Percentiles rank a stretch among this genome's conserved stretches.
phyloP scores from a whole-genome alignment of 225 moss, liverwort and hornwort species.

The Neckera pumila region DNA sequence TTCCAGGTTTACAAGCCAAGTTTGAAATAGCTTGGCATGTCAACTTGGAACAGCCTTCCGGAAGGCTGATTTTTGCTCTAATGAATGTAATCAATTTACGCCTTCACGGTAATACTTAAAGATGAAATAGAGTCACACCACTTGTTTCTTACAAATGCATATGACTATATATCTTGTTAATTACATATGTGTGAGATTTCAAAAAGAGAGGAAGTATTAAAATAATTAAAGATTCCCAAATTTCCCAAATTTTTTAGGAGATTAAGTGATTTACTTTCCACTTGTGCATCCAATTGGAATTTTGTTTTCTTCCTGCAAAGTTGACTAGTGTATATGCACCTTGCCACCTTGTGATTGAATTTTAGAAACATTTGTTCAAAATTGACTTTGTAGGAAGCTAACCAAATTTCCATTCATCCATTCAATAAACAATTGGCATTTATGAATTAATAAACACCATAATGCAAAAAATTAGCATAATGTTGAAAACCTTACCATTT shows the following conservation, averaged over 20 bases:
- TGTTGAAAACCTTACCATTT: background rate
- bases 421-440: fast-evolving
- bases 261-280: background rate
- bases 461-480: background rate
- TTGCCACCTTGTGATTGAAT: too few species aligned
- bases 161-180: background rate
- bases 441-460: background rate
- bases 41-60: too few species aligned
- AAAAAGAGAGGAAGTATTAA: background rate
- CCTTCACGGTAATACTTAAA: background rate
- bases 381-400: background rate
- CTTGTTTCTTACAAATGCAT: background rate
- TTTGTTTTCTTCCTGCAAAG: background rate
- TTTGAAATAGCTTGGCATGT: too few species aligned
- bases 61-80: too few species aligned
- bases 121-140: background rate
- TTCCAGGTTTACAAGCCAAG: too few species aligned
- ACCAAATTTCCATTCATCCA: background rate
- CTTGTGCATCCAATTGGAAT: fast-evolving
- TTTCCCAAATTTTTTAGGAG: fast-evolving
- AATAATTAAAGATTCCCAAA: background rate
- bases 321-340: background rate
- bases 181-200: background rate
- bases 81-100: background rate
- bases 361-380: background rate